Conservation (phyloP, 345 rosid genomes). For the Eucalyptus dawsonii region DNA sequence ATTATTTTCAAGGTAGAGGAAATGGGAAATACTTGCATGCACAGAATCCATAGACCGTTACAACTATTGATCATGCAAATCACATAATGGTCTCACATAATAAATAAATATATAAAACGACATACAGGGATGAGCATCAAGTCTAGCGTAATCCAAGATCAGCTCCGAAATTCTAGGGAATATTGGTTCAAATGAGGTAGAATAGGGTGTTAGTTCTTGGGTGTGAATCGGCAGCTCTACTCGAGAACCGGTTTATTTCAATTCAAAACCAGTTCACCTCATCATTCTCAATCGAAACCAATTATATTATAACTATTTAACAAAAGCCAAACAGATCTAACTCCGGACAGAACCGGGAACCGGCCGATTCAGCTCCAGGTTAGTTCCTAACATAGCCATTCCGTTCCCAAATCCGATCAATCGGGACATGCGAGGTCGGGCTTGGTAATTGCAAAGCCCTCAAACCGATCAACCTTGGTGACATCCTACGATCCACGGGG, state of each 20-base stretch:
- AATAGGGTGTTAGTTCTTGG: background rate
- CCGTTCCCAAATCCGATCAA: background rate
- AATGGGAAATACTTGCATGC: background rate
- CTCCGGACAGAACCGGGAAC: background rate
- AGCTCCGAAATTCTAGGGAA: background rate
- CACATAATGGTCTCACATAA: background rate
- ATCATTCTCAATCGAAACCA: rapidly evolving
- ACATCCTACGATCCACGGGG: background rate
- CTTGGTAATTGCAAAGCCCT: background rate
- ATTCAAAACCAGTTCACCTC: background rate
- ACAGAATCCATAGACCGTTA: background rate
- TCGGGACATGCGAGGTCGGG: background rate
- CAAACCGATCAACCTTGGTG: background rate
- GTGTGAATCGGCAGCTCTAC: background rate
- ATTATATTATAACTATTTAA: background rate
- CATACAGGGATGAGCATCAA: background rate
- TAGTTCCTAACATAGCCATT: background rate
- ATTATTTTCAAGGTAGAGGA: background rate
- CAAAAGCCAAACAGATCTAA: background rate
- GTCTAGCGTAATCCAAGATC: background rate
- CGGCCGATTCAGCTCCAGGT: background rate
- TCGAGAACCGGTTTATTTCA: rapidly evolving
- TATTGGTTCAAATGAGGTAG: background rate
- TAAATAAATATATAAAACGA: background rate
- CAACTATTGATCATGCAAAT: background rate